These are phyloP conservation scores for Coix lacrymajobi DNA, from an alignment of 176 grass and related monocot genomes.

Conservation along the genomic window DNA sequence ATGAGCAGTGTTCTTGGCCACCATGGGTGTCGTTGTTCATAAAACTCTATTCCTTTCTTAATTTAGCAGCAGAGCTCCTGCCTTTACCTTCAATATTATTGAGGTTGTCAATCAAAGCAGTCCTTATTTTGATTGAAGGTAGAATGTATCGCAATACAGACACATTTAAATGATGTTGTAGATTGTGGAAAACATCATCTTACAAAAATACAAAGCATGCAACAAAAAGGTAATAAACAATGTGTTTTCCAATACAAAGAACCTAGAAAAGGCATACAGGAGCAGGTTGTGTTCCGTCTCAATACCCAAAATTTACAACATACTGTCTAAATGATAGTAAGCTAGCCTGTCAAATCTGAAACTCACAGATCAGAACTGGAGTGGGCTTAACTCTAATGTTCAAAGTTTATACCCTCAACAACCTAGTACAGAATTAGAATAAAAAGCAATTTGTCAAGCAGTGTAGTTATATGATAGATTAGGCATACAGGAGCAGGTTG, in stretches of 20 bases:
- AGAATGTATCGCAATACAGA: background rate
- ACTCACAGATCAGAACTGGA: slow-evolving; percentile 6
- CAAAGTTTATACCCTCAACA: slow-evolving; percentile 8
- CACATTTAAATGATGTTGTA: background rate
- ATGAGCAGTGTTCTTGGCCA: too few species aligned
- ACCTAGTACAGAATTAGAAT: slow-evolving; percentile 1
- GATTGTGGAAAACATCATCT: background rate
- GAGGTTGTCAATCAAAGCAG: background rate
- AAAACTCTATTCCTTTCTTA: too few species aligned
- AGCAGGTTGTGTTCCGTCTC: background rate
- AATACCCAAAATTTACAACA: slow-evolving; percentile 11
- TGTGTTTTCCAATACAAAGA: slow-evolving; percentile 5
- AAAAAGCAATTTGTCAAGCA: background rate
- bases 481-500: background rate
- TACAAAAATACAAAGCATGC: background rate
- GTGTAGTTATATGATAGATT: background rate
- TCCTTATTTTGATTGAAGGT: background rate
- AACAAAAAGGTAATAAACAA: background rate
- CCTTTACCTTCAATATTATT: too few species aligned
- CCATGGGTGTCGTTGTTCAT: too few species aligned
- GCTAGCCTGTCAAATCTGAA: background rate
- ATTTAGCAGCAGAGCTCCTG: too few species aligned
- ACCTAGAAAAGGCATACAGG: background rate
- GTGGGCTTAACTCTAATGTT: background rate
- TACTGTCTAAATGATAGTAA: slow-evolving; percentile 11